These are phyloP conservation scores for Kodamaea kaohsiungensis DNA, from an alignment of 805 yeast genomes.

Conservation along the genomic window DNA sequence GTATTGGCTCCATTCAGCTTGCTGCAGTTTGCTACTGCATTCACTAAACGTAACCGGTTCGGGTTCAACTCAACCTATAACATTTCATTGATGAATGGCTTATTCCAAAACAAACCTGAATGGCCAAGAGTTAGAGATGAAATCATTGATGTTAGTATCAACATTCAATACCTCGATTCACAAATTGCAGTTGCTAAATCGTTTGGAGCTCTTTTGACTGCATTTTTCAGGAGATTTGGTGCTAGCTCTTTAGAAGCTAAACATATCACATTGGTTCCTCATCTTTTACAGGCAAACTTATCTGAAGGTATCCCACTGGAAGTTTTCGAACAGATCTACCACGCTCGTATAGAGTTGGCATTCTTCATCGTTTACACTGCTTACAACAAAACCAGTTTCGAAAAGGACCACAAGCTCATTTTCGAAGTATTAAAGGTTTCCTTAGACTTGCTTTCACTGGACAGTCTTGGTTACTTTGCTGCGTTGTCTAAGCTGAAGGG, in stretches of 20 bases:
- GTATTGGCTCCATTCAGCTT: slow-evolving; percentile 51
- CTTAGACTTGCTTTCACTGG: slow-evolving; percentile 48
- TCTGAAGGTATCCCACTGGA: slow-evolving; percentile 51
- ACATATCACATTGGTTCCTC: slow-evolving; percentile 38
- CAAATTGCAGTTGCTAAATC: slow-evolving; percentile 73
- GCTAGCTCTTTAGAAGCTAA: slow-evolving; percentile 33
- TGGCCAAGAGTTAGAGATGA: slow-evolving; percentile 48
- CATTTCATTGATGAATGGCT: slow-evolving; percentile 59
- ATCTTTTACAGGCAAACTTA: slow-evolving; percentile 52
- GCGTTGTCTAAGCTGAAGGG: slow-evolving; percentile 43
- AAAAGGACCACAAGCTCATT: slow-evolving; percentile 31
- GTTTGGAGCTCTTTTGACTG: slow-evolving; percentile 74
- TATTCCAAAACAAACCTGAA: slow-evolving; percentile 43
- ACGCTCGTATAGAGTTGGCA: slow-evolving; percentile 67
- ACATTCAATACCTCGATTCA: slow-evolving; percentile 61
- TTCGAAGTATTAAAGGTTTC: slow-evolving; percentile 45
- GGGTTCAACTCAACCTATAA: slow-evolving; percentile 60
- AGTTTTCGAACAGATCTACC: slow-evolving; percentile 50
- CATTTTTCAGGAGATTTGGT: slow-evolving; percentile 51
- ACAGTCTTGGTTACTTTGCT: slow-evolving; percentile 48
- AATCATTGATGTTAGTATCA: slow-evolving; percentile 59
- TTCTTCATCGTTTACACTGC: slow-evolving; percentile 51
- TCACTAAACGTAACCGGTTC: slow-evolving; percentile 47
- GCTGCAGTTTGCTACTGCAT: slow-evolving; percentile 50
- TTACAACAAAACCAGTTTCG: slow-evolving; percentile 28